Conservation (phyloP, 2,329 filamentous ascomycete genomes). For the Fusarium sororula region DNA sequence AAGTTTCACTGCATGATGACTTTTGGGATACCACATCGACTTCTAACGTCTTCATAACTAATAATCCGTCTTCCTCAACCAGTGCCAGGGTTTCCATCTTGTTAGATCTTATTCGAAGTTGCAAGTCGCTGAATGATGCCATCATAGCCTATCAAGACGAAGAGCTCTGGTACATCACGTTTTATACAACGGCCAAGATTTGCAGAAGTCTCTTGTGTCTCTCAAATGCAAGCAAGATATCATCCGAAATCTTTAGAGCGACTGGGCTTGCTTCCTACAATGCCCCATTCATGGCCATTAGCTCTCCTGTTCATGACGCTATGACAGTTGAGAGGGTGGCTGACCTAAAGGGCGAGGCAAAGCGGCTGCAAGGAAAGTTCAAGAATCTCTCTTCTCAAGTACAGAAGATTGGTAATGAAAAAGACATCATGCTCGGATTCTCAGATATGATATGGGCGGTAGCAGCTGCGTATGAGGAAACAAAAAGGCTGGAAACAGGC, state of each 20-base stretch:
- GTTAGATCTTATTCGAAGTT: background rate
- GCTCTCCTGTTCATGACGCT: background rate
- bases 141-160: background rate
- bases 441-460: conserved; percentile 15
- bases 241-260: background rate
- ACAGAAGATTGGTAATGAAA: background rate
- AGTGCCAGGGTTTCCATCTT: background rate
- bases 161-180: conserved; percentile 7
- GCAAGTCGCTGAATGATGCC: background rate
- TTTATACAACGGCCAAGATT: conserved; percentile 12
- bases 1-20: conserved; percentile 10
- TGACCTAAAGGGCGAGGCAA: background rate
- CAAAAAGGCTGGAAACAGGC: background rate
- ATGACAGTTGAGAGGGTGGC: background rate
- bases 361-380: background rate
- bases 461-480: background rate
- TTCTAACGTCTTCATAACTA: background rate
- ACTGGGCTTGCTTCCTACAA: background rate
- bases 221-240: conserved; percentile 12
- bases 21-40: conserved; percentile 2
- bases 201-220: conserved; percentile 9
- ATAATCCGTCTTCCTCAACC: background rate
- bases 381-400: background rate
- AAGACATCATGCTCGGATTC: conserved; percentile 1
- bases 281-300: background rate